Evolutionary conservation across 2,329 filamentous ascomycete species (phyloP).

Genomic region (Periconia digitata): DNA sequence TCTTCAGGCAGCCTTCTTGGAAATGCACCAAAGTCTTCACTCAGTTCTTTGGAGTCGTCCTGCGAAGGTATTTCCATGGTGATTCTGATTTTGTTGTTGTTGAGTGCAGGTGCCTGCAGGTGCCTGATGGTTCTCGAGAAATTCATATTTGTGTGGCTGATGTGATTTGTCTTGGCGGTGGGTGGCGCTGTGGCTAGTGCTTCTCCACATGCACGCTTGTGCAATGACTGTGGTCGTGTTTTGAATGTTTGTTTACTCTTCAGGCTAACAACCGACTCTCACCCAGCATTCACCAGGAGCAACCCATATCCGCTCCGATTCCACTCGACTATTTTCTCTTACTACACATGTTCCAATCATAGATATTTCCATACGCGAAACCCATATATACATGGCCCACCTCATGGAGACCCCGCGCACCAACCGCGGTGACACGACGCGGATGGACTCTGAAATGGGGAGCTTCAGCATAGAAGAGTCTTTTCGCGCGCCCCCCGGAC

Average conservation of each 20-base stretch:
- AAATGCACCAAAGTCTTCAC: conserved; percentile 65
- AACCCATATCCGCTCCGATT: background rate
- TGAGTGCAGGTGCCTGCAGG: too few species aligned
- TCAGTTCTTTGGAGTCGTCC: conserved; percentile 67
- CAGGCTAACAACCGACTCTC: background rate
- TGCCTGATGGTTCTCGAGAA: background rate
- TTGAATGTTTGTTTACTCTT: background rate
- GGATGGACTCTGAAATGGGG: conserved; percentile 56
- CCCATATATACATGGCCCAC: conserved; percentile 43
- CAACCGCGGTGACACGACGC: conserved; percentile 81
- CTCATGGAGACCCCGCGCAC: conserved; percentile 84
- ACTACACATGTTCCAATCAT: conserved; percentile 29
- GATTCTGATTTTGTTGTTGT: background rate
- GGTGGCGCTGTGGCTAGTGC: background rate
- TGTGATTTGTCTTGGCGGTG: background rate
- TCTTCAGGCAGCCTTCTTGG: conserved; percentile 76
- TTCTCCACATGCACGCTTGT: background rate
- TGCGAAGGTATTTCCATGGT: conserved; percentile 13
- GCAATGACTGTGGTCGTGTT: background rate
- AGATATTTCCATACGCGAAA: background rate
- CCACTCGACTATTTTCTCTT: background rate
- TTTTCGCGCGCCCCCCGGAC: conserved; percentile 74
- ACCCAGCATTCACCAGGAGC: background rate
- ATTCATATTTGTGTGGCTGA: background rate
- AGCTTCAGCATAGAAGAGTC: conserved; percentile 83